A percentile compares a stretch with the other conserved stretches of the same genome.
These are phyloP conservation scores for Ceratobasidium sp. DNA, from an alignment of 1,284 basidiomycete genomes.

Conservation along the genomic window DNA sequence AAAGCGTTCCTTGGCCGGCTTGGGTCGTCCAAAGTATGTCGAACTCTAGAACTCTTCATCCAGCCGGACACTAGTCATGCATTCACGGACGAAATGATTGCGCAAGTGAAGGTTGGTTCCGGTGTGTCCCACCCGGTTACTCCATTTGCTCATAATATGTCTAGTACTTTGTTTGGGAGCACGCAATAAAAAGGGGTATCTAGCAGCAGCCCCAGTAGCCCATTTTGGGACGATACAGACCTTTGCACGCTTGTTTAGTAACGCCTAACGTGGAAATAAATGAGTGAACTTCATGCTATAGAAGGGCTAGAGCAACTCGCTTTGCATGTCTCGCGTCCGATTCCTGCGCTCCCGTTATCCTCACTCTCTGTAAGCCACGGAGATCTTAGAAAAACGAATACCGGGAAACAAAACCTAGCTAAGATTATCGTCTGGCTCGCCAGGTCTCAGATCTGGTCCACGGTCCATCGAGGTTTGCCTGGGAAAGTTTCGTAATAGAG, in stretches of 20 bases:
- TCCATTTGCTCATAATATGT: too few species aligned
- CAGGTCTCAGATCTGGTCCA: conserved; percentile 46
- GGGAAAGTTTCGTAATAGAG: conserved; percentile 47
- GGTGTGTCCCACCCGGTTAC: too few species aligned
- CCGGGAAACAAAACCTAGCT: conserved; percentile 28
- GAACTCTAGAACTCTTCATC: conserved; percentile 55
- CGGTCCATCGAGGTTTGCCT: conserved; percentile 45
- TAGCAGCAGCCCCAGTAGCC: too few species aligned
- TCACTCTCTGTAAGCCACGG: not conserved
- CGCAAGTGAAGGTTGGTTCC: conserved; percentile 34
- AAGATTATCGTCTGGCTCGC: conserved; percentile 45
- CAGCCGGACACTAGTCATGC: conserved; percentile 59
- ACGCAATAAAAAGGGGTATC: too few species aligned
- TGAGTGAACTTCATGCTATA: too few species aligned
- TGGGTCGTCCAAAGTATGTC: conserved; percentile 45
- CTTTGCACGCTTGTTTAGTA: conserved; percentile 51
- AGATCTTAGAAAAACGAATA: not conserved
- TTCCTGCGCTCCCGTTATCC: conserved; percentile 47
- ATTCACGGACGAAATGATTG: conserved; percentile 58
- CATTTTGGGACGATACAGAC: too few species aligned
- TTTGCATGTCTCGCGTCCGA: conserved; percentile 49
- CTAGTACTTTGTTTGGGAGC: too few species aligned
- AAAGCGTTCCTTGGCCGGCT: conserved; percentile 54
- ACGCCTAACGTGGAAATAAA: conserved; percentile 49
- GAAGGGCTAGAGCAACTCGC: not conserved